These are phyloP conservation scores for Clathrospora elynae DNA, from an alignment of 2,329 filamentous ascomycete genomes.

Conservation along the genomic window DNA sequence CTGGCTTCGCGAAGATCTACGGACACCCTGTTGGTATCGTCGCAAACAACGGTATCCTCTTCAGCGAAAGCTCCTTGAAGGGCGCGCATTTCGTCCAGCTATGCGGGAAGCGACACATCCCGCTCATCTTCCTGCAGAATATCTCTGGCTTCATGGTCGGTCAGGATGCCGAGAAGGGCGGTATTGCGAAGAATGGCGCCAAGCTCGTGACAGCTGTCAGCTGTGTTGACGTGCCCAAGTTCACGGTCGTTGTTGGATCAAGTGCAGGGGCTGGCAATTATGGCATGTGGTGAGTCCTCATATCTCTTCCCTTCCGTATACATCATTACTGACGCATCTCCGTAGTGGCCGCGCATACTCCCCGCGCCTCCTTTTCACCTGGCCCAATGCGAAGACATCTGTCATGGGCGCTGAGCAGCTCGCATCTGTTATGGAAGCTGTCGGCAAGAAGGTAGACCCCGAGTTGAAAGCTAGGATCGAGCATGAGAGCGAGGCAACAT, in stretches of 20 bases:
- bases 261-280: constrained; percentile 96
- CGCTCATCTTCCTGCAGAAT: constrained; percentile 92
- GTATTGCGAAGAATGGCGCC: constrained; percentile 96
- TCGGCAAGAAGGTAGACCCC: constrained; percentile 81
- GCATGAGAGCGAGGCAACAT: constrained; percentile 84
- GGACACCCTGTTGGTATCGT: constrained; percentile 90
- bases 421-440: constrained; percentile 89
- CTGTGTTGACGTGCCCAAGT: constrained; percentile 92
- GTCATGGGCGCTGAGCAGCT: constrained; percentile 97
- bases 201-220: constrained; percentile 96
- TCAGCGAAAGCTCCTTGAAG: constrained; percentile 86
- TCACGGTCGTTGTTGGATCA: constrained; percentile 93
- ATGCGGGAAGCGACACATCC: constrained; percentile 86
- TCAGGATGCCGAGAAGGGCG: constrained; percentile 85
- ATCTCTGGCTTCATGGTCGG: constrained; percentile 99
- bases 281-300: constrained; percentile 77
- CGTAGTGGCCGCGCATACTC: constrained; percentile 81
- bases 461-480: constrained; percentile 85
- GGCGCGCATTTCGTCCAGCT: constrained; percentile 97
- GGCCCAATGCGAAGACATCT: constrained; percentile 94
- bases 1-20: constrained; percentile 85
- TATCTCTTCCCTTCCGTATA: not conserved
- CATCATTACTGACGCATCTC: not conserved
- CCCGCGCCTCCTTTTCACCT: constrained; percentile 93
- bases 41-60: constrained; percentile 94